A percentile compares a stretch with the other conserved stretches of the same genome.
phyloP scores from a whole-genome alignment of 129 eudicot genomes.

The Sambucus nigra region DNA sequence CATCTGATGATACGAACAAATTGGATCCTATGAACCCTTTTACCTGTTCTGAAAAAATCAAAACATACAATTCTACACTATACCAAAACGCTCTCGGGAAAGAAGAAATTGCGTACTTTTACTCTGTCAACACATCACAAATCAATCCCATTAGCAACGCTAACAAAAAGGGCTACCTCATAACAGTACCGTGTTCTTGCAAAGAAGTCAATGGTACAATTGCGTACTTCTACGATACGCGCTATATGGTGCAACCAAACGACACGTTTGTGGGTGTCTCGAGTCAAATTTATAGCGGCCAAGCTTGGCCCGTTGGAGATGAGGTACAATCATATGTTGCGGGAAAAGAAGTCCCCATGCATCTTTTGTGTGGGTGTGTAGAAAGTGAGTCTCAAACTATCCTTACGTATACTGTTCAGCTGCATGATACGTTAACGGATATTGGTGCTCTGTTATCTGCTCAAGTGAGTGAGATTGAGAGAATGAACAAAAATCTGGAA shows the following conservation, averaged over 20 bases:
- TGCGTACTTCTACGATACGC: constrained; percentile 17
- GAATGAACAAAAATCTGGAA: constrained; percentile 23
- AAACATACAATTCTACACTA: constrained; percentile 26
- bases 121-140: constrained; percentile 29
- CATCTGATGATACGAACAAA: constrained; percentile 11
- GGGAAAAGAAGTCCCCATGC: neutral
- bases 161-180: constrained; percentile 20
- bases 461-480: constrained; percentile 27
- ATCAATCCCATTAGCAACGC: constrained; percentile 25
- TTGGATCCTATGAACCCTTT: constrained; percentile 21
- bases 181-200: constrained; percentile 29
- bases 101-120: constrained; percentile 24
- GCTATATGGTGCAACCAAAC: constrained; percentile 20
- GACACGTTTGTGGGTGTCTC: constrained; percentile 20
- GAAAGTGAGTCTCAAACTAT: constrained; percentile 15
- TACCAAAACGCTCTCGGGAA: constrained; percentile 33
- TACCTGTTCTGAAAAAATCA: constrained; percentile 24
- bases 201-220: constrained; percentile 7
- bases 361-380: constrained; percentile 27
- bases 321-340: constrained; percentile 14
- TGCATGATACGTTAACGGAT: constrained; percentile 22
- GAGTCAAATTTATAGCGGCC: constrained; percentile 28
- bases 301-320: constrained; percentile 21
- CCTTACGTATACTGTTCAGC: constrained; percentile 28
- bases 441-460: constrained; percentile 24